Evolutionary conservation across 2,329 filamentous ascomycete genomes (phyloP).

Genomic region (Arachnopeziza araneosa): DNA sequence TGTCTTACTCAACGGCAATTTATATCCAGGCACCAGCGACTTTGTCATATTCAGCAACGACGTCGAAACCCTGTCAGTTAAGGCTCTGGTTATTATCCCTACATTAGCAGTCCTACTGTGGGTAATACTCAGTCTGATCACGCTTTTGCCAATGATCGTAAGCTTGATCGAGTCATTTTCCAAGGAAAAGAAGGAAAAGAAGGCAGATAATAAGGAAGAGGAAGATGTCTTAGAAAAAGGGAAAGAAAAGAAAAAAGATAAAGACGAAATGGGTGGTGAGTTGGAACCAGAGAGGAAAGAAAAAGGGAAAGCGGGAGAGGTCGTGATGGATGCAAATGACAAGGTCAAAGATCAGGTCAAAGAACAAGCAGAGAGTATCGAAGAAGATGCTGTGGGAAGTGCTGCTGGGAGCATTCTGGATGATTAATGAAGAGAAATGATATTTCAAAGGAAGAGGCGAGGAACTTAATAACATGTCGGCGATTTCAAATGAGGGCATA

Average conservation of each 20-base stretch:
- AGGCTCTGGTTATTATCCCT: not conserved
- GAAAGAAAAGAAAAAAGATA: too few species aligned
- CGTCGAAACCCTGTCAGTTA: not conserved
- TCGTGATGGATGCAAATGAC: not conserved
- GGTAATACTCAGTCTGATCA: not conserved
- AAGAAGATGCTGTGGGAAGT: too few species aligned
- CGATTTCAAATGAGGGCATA: not conserved
- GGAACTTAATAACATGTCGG: not conserved
- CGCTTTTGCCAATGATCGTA: not conserved
- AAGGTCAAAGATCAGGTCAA: not conserved
- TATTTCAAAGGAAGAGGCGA: not conserved
- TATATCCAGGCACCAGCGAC: not conserved
- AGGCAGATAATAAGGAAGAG: too few species aligned
- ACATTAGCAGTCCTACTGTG: not conserved
- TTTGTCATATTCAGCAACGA: not conserved
- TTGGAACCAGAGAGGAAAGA: too few species aligned
- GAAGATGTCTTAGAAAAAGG: too few species aligned
- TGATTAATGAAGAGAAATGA: not conserved
- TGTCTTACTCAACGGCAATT: not conserved
- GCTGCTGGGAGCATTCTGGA: not conserved
- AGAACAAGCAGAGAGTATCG: not conserved
- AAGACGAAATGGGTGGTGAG: too few species aligned
- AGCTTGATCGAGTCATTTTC: not conserved
- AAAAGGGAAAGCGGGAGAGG: not conserved
- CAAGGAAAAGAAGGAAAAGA: not conserved